phyloP scores from a whole-genome alignment of 2,329 filamentous ascomycete species.

The Sclerotinia subarctica region DNA sequence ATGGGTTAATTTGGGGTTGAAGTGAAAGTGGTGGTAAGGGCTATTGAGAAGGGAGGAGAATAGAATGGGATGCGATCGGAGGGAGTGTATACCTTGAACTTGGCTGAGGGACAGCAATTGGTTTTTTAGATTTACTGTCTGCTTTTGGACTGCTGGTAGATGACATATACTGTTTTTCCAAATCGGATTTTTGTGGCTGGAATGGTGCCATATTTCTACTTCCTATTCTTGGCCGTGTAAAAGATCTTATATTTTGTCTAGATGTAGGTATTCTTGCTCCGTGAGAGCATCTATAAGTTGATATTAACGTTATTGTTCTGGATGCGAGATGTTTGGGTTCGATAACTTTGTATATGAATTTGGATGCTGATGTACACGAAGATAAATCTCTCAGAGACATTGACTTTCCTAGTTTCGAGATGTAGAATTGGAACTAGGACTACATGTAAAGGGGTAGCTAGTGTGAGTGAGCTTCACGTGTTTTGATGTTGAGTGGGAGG shows the following conservation, averaged over 20 bases:
- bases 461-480: background rate
- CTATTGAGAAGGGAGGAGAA: background rate
- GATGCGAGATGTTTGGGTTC: background rate
- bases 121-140: constrained; percentile 28
- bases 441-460: background rate
- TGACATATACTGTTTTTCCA: constrained; percentile 38
- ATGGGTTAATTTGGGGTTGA: constrained; percentile 12
- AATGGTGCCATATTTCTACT: constrained; percentile 21
- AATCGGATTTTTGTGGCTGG: background rate
- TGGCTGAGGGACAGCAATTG: constrained; percentile 51
- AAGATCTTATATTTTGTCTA: background rate
- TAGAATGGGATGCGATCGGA: background rate
- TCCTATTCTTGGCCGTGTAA: background rate
- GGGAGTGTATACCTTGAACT: constrained; percentile 54
- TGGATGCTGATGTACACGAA: background rate
- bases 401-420: background rate
- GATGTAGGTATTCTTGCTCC: background rate
- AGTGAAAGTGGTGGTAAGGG: background rate
- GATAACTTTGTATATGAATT: background rate
- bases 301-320: background rate
- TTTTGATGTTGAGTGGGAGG: background rate
- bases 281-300: no score
- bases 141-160: constrained; percentile 23
- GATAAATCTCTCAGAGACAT: background rate
- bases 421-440: background rate